These are phyloP conservation scores for Cryphonectria japonica DNA, from an alignment of 2,329 filamentous ascomycete species.

Conservation along the genomic window DNA sequence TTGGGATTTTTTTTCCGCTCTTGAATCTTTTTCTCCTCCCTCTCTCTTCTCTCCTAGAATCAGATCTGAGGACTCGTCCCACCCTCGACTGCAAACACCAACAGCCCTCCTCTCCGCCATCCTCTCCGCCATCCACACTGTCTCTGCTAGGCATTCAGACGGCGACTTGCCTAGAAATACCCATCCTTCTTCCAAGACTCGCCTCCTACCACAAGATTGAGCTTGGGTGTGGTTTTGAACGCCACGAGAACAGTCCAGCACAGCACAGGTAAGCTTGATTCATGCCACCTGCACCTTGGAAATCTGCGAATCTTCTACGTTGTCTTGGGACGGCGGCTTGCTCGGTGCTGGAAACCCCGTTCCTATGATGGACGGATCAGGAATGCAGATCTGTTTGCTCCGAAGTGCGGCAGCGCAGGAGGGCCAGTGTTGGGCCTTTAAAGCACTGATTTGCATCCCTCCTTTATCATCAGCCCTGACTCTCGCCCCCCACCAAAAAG, in stretches of 20 bases:
- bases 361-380: background rate
- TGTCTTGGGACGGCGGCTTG: too few species aligned
- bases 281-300: background rate
- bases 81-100: constrained; percentile 1
- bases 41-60: background rate
- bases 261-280: constrained; percentile 2
- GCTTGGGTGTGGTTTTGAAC: background rate
- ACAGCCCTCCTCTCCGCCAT: background rate
- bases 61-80: constrained; percentile 6
- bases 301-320: background rate
- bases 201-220: background rate
- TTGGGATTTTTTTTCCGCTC: background rate
- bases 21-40: background rate
- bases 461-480: too few species aligned
- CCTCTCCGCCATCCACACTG: too few species aligned
- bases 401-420: background rate
- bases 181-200: background rate
- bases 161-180: background rate
- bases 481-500: background rate
- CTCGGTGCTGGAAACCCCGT: background rate
- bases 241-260: background rate
- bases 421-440: background rate
- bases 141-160: background rate
- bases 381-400: background rate
- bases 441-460: background rate